Evolutionary conservation across 768 basidiomycete genomes (phyloP), one percentile per base, ranked within the genome.

Genomic region (Coprinopsis marcescibilis): DNA sequence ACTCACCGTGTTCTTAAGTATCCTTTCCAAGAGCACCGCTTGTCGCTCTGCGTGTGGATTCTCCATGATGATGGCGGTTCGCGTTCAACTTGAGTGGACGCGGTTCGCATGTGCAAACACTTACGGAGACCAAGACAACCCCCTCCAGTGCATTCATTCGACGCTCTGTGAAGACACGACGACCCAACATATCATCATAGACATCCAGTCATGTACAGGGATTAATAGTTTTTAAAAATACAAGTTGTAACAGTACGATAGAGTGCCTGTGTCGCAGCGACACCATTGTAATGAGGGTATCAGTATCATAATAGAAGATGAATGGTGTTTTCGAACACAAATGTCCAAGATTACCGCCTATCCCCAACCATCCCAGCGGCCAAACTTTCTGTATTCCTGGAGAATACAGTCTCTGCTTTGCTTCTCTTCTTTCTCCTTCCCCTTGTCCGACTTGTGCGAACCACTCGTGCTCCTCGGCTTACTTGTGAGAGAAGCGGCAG

Each of bases 1-100:
- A n/a, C 24, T 44, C 52, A 92, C 92, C 4, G 87, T 80, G 54
- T 90, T 95, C 67, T 93, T 94, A 20, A 91, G 69, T 56, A 97
- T 93, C 21, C 93, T 78, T 55, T 95, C 89, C 2, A 96, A 75
- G 15, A 95, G 76, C 37, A 93, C 83, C 25, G 89, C 90, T 61
- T 97, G 93, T 34, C 88, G 76, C 65, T 94, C 91, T 42, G 89
- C 89, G 56, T 97, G 92, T 17, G 93, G 93, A 63, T 95, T 95
- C 66, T 96, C 91, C 93, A 96, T 95, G 45, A 44, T 38, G 42
- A 43, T 38, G 41, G 19, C 47, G 10, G 46, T 24, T 10, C 24
- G 42, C 54, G 54, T 50, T 56, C 48, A 46, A 26, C 21, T 15
- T 14, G 20, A 27, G 40, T 38, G 46, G n/a, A n/a, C n/a, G n/a